A percentile compares a stretch with the other conserved stretches of the same genome.
Conservation (phyloP, 1,284 basidiomycete genomes). For the Ceratobasidium sp. region DNA sequence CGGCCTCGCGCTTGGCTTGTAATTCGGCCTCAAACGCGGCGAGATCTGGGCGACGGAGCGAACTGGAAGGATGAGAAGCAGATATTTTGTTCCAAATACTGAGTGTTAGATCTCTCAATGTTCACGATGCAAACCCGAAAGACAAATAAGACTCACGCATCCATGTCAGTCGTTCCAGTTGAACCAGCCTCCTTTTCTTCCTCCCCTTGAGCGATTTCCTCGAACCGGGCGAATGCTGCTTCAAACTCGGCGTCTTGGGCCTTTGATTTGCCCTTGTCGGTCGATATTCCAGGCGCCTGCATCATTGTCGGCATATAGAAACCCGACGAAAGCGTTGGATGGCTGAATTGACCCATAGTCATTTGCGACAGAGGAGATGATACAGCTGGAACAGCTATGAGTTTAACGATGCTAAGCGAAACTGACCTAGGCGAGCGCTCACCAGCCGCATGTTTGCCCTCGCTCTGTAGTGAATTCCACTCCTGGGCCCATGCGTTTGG, state of each 20-base stretch:
- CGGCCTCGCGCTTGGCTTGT: slow-evolving; percentile 38
- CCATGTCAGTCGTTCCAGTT: slow-evolving; percentile 54
- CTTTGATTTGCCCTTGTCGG: slow-evolving; percentile 73
- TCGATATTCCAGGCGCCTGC: slow-evolving; percentile 39
- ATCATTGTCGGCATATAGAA: slow-evolving; percentile 39
- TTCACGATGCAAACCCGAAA: background rate
- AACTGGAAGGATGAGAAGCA: slow-evolving; percentile 15
- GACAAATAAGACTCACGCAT: slow-evolving; percentile 48
- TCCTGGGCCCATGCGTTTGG: slow-evolving; percentile 40
- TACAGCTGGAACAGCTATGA: background rate
- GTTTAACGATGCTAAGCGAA: background rate
- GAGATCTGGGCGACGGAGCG: slow-evolving; percentile 21
- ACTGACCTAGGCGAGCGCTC: background rate
- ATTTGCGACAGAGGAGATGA: slow-evolving; percentile 33
- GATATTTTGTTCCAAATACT: slow-evolving; percentile 36
- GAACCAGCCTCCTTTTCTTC: slow-evolving; percentile 57
- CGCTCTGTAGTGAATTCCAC: slow-evolving; percentile 51
- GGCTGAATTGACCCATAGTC: slow-evolving; percentile 27
- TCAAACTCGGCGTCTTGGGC: slow-evolving; percentile 80
- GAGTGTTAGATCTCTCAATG: slow-evolving; percentile 22
- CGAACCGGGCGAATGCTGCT: slow-evolving; percentile 73
- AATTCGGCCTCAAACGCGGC: slow-evolving; percentile 32
- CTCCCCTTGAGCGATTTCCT: slow-evolving; percentile 62
- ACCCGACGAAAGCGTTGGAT: slow-evolving; percentile 23
- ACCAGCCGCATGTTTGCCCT: slow-evolving; percentile 29